Base-by-base conservation (phyloP, 805 yeast species). In the Saturnispora mendoncae region DNA sequence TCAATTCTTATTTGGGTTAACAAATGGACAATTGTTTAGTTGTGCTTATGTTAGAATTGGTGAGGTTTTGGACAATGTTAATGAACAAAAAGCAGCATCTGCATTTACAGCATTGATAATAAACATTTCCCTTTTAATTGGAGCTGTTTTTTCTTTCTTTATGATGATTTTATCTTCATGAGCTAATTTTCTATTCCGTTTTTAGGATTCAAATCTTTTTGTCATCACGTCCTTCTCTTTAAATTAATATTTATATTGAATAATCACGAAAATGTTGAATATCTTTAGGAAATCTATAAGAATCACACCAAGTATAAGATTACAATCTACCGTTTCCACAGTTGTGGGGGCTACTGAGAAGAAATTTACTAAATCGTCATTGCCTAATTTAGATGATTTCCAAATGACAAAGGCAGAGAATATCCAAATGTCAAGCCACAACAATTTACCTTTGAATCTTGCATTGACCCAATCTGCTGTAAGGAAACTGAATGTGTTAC, bases 11-110 rank as follows among this genome's bases (percentile, higher is more conserved):
- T 92, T 85, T 65, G 98, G 98, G 0, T 52, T 85, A 33, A 77
- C 95, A 4, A 87, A 84, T 54, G 98, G 98, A 2, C 95, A 87
- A 51, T 66, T 84, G 23, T 72, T 83, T 39, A 80, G 94, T 6
- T 73, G 85, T 21, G 73, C 85, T 43, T 85, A 90, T 62, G 55
- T 58, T 60, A 28, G 49, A 8, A 55, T 58, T 24, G 57, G 60
- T 7, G 44, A 45, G 2, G 37, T 55, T 29, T 43, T 58, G 32
- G 42, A 41, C 6, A 68, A 69, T 1, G 84, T 77, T 26, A 70
- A 71, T 17, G 90, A 85, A 53, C 52, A 77, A 56, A 85, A 84
- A 45, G 95, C 96, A 0, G 95, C 97, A 1, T 96, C 96, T 34
- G 97, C 97, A 3, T 84, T 88, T 56, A 80, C 95, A 34, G 78